phyloP scores from a whole-genome alignment of 345 rosid species.

The Noccaea bulbosa region DNA sequence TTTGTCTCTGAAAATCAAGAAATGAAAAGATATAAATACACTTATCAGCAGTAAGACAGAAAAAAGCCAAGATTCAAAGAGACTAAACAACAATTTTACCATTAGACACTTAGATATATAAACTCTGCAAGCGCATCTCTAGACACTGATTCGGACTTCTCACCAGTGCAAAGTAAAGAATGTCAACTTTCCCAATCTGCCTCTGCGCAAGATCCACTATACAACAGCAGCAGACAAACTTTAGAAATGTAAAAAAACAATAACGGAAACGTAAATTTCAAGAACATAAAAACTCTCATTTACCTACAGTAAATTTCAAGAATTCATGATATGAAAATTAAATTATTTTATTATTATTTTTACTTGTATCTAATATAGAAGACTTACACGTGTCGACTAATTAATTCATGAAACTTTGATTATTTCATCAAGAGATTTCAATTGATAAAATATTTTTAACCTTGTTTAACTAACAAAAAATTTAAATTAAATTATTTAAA shows the following conservation, averaged over 20 bases:
- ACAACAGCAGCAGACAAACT: background rate
- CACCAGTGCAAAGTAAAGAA: constrained; percentile 83
- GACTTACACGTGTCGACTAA: no score
- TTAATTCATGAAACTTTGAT: no score
- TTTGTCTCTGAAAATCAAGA: constrained; percentile 67
- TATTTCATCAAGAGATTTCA: no score
- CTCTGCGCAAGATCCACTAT: constrained; percentile 73
- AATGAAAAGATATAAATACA: constrained; percentile 23
- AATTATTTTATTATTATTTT: no score
- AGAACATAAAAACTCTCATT: constrained; percentile 14
- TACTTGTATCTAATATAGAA: no score
- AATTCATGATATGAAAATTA: constrained; percentile 68
- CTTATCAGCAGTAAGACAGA: background rate
- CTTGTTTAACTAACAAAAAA: no score
- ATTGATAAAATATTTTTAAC: no score
- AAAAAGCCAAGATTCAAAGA: constrained; percentile 10
- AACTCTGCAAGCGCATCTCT: constrained; percentile 65
- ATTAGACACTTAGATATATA: constrained; percentile 62
- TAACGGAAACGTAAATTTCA: background rate
- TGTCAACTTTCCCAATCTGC: constrained; percentile 80
- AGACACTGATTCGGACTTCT: constrained; percentile 59
- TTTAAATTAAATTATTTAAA: no score
- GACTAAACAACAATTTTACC: constrained; percentile 46
- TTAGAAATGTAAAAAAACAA: background rate
- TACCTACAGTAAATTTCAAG: constrained; percentile 80